phyloP scores from a whole-genome alignment of 495 filamentous ascomycete genomes.

The Penicillium nucicola region DNA sequence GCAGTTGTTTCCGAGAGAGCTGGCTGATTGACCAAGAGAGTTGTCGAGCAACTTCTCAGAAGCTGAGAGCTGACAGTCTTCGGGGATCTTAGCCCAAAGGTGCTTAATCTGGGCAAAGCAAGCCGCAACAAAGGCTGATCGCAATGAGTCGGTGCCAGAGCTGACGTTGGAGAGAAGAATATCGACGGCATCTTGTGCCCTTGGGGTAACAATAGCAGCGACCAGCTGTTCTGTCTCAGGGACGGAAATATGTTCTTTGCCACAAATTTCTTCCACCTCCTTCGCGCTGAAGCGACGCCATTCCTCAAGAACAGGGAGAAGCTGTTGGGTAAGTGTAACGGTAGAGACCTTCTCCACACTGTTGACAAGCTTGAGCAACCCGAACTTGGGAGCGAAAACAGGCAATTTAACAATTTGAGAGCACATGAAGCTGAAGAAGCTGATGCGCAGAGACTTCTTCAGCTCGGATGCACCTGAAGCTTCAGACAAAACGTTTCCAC shows the following conservation, averaged over 20 bases:
- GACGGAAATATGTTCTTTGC: constrained; percentile 59
- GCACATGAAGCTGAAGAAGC: constrained; percentile 70
- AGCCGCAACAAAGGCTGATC: constrained; percentile 53
- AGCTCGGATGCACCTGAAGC: constrained; percentile 50
- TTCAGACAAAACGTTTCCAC: constrained; percentile 38
- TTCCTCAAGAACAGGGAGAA: constrained; percentile 64
- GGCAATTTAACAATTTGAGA: constrained; percentile 69
- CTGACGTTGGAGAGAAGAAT: constrained; percentile 52
- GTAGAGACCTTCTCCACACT: constrained; percentile 63
- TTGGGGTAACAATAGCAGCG: constrained; percentile 59
- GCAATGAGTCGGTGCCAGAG: constrained; percentile 39
- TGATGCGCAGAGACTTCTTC: constrained; percentile 60
- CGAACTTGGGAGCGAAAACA: constrained; percentile 60
- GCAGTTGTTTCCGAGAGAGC: constrained; percentile 48
- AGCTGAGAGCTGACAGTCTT: constrained; percentile 55
- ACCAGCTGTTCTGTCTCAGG: constrained; percentile 56
- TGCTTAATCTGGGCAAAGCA: constrained; percentile 62
- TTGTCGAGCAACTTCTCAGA: constrained; percentile 61
- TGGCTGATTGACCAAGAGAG: constrained; percentile 29
- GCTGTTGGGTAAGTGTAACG: constrained; percentile 61
- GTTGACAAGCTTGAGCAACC: constrained; percentile 68
- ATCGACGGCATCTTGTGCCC: constrained; percentile 63
- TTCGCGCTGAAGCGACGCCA: constrained; percentile 55
- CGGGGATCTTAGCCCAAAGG: constrained; percentile 69
- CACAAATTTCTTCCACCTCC: constrained; percentile 43